Evolutionary conservation across 192 early-diverging fungal species (phyloP).

Genomic region (Mortierella antarctica): DNA sequence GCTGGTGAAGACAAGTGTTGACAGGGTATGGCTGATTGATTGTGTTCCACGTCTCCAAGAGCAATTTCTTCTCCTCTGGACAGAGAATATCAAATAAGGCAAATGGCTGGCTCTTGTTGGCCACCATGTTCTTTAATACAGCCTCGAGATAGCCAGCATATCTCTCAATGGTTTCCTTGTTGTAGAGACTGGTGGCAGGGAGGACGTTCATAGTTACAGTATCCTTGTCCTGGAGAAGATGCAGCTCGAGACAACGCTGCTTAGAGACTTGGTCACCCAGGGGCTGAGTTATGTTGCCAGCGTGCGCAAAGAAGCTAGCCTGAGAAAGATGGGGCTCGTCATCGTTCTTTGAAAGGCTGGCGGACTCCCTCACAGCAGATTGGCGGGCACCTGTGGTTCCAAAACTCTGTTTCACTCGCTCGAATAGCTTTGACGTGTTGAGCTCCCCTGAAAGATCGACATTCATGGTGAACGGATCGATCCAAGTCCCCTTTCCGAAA

Average conservation of each 20-base stretch:
- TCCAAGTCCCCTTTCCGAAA: background rate
- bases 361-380: background rate
- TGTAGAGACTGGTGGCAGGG: conserved; percentile 5
- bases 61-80: background rate
- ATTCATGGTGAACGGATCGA: background rate
- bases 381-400: background rate
- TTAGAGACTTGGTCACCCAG: too few species aligned
- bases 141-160: conserved; percentile 12
- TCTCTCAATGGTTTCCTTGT: conserved; percentile 9
- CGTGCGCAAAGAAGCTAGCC: too few species aligned
- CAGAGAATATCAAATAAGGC: conserved; percentile 10
- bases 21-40: background rate
- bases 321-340: too few species aligned
- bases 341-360: too few species aligned
- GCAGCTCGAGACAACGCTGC: too few species aligned
- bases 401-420: background rate
- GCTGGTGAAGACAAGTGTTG: background rate
- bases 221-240: too few species aligned
- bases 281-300: too few species aligned
- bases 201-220: background rate
- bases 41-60: conserved; percentile 7
- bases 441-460: background rate
- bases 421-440: background rate
- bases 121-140: conserved; percentile 2
- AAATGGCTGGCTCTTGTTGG: conserved; percentile 4